Evolutionary conservation across 2,329 filamentous ascomycete species (phyloP).

Genomic region (Diaporthe ilicicola): DNA sequence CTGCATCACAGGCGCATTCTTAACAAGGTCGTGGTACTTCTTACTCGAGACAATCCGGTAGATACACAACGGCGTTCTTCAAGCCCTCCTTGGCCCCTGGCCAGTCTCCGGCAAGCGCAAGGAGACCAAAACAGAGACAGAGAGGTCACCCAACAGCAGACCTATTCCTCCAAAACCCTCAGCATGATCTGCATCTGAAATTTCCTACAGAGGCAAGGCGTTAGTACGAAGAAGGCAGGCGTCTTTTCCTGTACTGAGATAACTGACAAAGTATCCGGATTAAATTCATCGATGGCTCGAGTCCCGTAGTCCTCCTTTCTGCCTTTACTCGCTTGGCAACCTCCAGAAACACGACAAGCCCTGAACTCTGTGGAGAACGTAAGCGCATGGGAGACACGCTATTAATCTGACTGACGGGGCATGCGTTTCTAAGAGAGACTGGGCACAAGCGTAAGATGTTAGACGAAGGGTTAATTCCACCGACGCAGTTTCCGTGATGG

Average conservation of each 20-base stretch:
- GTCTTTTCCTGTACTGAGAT: conserved; percentile 15
- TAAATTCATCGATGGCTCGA: background rate
- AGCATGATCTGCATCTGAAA: conserved; percentile 28
- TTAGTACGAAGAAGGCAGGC: conserved; percentile 25
- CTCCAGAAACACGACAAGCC: background rate
- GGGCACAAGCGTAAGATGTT: no score
- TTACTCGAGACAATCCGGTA: conserved; percentile 13
- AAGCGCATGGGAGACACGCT: no score
- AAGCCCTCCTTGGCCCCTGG: background rate
- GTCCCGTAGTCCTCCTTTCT: background rate
- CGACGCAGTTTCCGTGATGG: background rate
- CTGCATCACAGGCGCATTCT: conserved; percentile 31
- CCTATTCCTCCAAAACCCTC: conserved; percentile 18
- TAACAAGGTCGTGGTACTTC: background rate
- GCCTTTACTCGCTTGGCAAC: background rate
- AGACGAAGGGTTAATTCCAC: background rate
- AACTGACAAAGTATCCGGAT: conserved; percentile 25
- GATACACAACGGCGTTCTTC: conserved; percentile 7
- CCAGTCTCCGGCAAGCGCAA: conserved; percentile 4
- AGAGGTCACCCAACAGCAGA: conserved; percentile 4
- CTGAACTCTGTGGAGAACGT: background rate
- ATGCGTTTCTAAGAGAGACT: background rate
- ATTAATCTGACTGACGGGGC: background rate
- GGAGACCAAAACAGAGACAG: conserved; percentile 14
- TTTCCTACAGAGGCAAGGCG: conserved; percentile 32